Conservation (phyloP, 78 protist species). For the Protostelium mycophagum region DNA sequence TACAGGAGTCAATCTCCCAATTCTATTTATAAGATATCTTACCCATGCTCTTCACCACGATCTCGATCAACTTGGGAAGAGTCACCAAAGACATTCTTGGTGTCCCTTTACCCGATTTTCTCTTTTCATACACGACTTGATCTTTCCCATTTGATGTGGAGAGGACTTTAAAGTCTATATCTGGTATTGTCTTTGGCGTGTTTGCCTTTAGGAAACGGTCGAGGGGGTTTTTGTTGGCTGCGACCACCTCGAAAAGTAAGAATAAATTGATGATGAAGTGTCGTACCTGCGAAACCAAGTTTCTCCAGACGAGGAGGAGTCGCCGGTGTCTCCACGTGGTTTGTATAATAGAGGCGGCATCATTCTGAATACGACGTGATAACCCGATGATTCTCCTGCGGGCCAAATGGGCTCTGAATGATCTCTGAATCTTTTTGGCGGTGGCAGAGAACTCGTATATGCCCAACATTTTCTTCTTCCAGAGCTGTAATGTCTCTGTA, state of each 20-base stretch:
- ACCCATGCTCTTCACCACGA: background rate
- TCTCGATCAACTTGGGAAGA: background rate
- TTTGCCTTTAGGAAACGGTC: background rate
- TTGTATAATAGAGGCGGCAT: too few species aligned
- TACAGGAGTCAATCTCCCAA: background rate
- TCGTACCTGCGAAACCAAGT: too few species aligned
- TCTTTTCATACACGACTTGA: background rate
- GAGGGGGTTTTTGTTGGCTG: background rate
- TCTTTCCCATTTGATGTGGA: background rate
- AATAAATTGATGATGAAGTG: too few species aligned
- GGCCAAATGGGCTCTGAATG: too few species aligned
- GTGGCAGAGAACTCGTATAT: too few species aligned
- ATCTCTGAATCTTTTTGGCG: too few species aligned
- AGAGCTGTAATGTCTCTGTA: too few species aligned
- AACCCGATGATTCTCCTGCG: too few species aligned
- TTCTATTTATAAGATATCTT: background rate
- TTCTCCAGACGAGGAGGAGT: too few species aligned
- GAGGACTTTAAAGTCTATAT: background rate
- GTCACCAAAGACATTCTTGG: background rate
- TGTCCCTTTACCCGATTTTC: background rate
- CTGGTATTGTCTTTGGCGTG: background rate
- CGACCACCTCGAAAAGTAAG: background rate
- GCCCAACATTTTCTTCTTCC: too few species aligned
- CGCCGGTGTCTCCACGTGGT: too few species aligned
- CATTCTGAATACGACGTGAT: too few species aligned